Evolutionary conservation across 148 eudicot species (phyloP).

Genomic region (Amaranthus hypochondriacus): DNA sequence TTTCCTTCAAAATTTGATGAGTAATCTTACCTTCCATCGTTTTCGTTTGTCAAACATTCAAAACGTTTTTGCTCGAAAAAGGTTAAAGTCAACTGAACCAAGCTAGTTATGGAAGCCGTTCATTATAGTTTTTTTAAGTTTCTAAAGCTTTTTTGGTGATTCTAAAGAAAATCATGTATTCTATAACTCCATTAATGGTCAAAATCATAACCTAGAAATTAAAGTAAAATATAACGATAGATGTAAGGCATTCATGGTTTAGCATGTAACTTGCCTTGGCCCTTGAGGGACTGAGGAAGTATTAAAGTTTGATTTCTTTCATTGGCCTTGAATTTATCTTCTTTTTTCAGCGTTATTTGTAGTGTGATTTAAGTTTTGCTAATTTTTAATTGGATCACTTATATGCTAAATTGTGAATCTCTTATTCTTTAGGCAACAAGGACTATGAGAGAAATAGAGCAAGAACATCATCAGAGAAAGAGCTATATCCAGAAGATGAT

Average conservation of each 20-base stretch:
- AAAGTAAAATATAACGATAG: neutral
- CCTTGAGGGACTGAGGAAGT: neutral
- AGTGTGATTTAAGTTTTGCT: constrained; percentile 6
- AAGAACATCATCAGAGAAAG: constrained; percentile 38
- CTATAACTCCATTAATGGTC: no score
- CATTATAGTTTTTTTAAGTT: neutral
- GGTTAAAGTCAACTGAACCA: neutral
- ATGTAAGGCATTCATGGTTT: neutral
- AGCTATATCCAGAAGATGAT: constrained; percentile 38
- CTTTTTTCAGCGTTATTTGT: neutral
- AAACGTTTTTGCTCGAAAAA: neutral
- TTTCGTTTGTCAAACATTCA: neutral
- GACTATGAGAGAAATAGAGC: constrained; percentile 58
- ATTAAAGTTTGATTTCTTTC: neutral
- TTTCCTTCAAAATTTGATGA: neutral
- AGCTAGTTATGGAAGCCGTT: neutral
- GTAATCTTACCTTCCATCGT: neutral
- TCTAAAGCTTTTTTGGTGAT: no score
- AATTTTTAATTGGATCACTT: neutral
- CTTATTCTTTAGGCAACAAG: constrained; percentile 46
- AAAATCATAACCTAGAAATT: neutral
- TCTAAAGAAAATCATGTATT: no score
- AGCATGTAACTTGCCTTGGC: neutral
- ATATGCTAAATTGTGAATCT: constrained; percentile 11
- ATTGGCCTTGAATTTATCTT: neutral